phyloP scores from a whole-genome alignment of 495 filamentous ascomycete genomes.

The Aspergillus coremiiformis region DNA sequence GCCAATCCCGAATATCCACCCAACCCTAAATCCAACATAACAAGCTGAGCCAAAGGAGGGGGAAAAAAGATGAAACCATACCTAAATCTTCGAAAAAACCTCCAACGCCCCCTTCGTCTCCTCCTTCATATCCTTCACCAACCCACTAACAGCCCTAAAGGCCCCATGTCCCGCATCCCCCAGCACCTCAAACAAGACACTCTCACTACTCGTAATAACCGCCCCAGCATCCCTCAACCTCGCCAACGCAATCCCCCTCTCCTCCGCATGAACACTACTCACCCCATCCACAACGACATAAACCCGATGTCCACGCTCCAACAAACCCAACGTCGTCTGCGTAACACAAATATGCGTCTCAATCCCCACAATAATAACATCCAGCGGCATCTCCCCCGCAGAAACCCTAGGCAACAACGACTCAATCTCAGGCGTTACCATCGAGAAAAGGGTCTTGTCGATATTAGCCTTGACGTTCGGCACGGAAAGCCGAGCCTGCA shows the following conservation, averaged over 20 bases:
- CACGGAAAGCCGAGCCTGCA: slow-evolving; percentile 36
- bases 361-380: slow-evolving; percentile 62
- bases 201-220: slow-evolving; percentile 81
- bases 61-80: background rate
- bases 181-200: slow-evolving; percentile 86
- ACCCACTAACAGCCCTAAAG: slow-evolving; percentile 60
- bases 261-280: slow-evolving; percentile 72
- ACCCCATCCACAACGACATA: slow-evolving; percentile 91
- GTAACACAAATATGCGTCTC: slow-evolving; percentile 93
- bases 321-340: slow-evolving; percentile 79
- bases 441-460: slow-evolving; percentile 89
- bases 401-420: slow-evolving; percentile 21
- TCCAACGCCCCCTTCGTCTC: slow-evolving; percentile 58
- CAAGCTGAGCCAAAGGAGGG: background rate
- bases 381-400: slow-evolving; percentile 10
- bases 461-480: slow-evolving; percentile 44
- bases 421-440: slow-evolving; percentile 52
- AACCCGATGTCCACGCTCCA: slow-evolving; percentile 67
- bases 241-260: slow-evolving; percentile 70
- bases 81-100: slow-evolving; percentile 61
- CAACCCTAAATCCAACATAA: background rate
- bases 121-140: slow-evolving; percentile 71
- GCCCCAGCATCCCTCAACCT: slow-evolving; percentile 70
- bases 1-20: background rate
- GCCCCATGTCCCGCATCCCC: slow-evolving; percentile 68